phyloP scores from a whole-genome alignment of 1,284 basidiomycete genomes.

The Wolfiporia cocos region DNA sequence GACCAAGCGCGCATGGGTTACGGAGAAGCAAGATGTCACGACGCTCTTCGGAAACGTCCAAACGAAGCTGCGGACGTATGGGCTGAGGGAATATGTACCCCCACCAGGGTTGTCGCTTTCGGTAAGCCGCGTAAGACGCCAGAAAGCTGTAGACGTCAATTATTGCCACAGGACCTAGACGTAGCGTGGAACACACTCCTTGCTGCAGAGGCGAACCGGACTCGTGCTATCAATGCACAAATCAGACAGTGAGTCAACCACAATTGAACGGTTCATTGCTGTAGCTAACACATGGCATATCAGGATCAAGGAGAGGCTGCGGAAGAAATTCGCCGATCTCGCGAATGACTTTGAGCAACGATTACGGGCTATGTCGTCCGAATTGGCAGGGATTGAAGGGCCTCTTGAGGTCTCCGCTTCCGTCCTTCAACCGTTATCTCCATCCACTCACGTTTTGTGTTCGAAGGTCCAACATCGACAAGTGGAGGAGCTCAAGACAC shows the following conservation, averaged over 20 bases:
- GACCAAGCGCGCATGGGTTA: slow-evolving; percentile 83
- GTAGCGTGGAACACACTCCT: slow-evolving; percentile 73
- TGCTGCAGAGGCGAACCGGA: slow-evolving; percentile 71
- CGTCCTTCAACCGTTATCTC: slow-evolving; percentile 1
- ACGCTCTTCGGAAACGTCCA: slow-evolving; percentile 92
- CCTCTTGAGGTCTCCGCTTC: slow-evolving; percentile 58
- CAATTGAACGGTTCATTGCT: background rate
- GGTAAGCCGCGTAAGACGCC: slow-evolving; percentile 30
- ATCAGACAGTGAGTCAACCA: slow-evolving; percentile 72
- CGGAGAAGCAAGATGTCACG: slow-evolving; percentile 84
- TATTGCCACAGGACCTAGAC: slow-evolving; percentile 60
- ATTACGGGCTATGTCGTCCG: slow-evolving; percentile 66
- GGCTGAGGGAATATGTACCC: slow-evolving; percentile 80
- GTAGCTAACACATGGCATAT: background rate
- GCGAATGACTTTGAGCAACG: slow-evolving; percentile 83
- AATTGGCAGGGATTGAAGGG: slow-evolving; percentile 75
- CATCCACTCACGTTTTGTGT: slow-evolving; percentile 14
- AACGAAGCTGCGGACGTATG: slow-evolving; percentile 92
- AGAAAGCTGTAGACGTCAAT: background rate
- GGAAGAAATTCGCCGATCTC: slow-evolving; percentile 78
- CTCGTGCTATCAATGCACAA: slow-evolving; percentile 84
- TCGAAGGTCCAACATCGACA: slow-evolving; percentile 48
- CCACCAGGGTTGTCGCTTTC: slow-evolving; percentile 60
- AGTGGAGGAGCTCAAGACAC: slow-evolving; percentile 52
- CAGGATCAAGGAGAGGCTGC: slow-evolving; percentile 86